Base-by-base conservation (phyloP, 2,329 filamentous ascomycete species). In the Calycina marina region DNA sequence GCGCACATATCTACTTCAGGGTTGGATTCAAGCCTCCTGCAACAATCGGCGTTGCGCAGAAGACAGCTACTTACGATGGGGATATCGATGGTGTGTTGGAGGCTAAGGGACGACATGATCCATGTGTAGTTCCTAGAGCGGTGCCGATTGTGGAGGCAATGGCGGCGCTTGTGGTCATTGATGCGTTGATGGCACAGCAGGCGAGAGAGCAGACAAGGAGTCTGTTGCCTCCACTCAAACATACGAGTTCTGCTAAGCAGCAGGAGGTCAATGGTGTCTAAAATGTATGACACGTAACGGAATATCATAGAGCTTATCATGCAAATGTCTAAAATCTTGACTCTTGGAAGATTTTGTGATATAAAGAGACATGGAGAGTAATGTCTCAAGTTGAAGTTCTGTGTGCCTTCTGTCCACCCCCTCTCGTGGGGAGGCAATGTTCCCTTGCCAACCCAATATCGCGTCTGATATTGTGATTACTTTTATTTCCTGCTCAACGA, bases 21-120 rank as follows among this genome's bases (percentile, higher is more conserved):
- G 77, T 93, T 4, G 86, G 73, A 11, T 96, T 96, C 72, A 96
- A 96, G 67, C 82, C 88, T 6, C 76, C 88, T 3, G 86, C 88
- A 17, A 96, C 90, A 3, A 96, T 96, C 52, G 78, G 82, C 28
- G 79, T 88, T 59, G 79, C 81, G 26, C 88, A 96, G 62, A 68
- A 67, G 10, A 96, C 90, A 1, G 75, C 77, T 6, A 78, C 71
- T 6, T 96, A 92, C 57, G 77, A 78, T 38, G 78, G 77, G 28
- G 61, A 66, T 6, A 42, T 32, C 5, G 72, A 80, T 42, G 90
- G 90, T 31, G 61, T 81, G 3, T 64, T 96, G 18, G 82, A 85
- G 40, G 85, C 86, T 31, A 96, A 94, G 69, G 90, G 90, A 14
- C 67, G 90, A 37, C 88, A 96, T 56, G 88, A 96, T 53, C 86